Conservation (phyloP, 169 alveolate genomes). For the Neospora caninum region DNA sequence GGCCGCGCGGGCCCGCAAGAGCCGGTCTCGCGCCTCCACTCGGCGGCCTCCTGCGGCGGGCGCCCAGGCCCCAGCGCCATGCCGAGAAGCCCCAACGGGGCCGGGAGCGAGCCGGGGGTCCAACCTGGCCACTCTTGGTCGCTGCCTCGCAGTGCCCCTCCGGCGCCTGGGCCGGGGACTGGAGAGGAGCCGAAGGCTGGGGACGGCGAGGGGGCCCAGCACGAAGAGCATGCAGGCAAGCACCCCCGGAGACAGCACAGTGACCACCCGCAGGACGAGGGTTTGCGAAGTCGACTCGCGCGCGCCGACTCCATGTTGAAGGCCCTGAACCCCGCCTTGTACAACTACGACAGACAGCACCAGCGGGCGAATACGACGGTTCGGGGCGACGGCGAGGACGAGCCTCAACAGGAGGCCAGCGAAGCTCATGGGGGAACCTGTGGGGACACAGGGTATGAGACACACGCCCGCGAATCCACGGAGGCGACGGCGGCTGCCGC, state of each 20-base stretch:
- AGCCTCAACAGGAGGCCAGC: too few species aligned
- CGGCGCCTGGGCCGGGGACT: constrained; percentile 2
- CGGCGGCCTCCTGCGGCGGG: not conserved
- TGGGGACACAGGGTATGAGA: not conserved
- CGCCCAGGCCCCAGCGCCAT: not conserved
- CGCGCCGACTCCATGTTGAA: not conserved
- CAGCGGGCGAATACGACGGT: not conserved
- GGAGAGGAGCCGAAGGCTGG: not conserved
- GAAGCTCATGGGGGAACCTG: too few species aligned
- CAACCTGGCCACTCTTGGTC: not conserved
- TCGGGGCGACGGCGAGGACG: too few species aligned
- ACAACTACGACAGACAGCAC: constrained; percentile 24
- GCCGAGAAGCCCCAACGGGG: not conserved
- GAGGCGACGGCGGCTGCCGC: not conserved
- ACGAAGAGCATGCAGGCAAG: not conserved
- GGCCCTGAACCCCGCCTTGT: constrained; percentile 10
- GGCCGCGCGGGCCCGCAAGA: not conserved
- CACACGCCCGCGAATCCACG: not conserved
- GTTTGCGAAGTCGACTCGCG: not conserved
- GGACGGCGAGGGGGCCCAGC: not conserved
- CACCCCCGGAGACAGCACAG: not conserved
- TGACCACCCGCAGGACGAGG: not conserved
- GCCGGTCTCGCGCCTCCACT: not conserved
- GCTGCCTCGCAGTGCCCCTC: not conserved
- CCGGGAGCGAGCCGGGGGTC: not conserved